These are phyloP conservation scores for Leishmania major DNA, from an alignment of 208 protist genomes.

Conservation along the genomic window DNA sequence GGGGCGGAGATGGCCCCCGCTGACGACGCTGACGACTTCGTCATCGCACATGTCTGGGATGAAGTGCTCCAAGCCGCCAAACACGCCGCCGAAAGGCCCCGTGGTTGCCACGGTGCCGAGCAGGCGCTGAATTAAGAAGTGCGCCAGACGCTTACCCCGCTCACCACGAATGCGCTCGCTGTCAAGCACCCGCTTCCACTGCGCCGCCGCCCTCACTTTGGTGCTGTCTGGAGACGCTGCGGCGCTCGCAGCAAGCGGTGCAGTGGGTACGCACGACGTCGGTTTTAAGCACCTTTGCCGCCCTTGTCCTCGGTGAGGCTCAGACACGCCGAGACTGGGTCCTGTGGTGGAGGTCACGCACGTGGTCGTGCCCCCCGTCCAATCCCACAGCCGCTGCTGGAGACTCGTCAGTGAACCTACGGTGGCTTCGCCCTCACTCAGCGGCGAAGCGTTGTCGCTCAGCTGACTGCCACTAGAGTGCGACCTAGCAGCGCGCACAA, in stretches of 20 bases:
- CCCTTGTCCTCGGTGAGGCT: neutral
- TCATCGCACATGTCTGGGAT: neutral
- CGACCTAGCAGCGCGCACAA: neutral
- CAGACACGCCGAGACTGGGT: neutral
- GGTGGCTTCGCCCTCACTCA: neutral
- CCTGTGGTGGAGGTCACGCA: neutral
- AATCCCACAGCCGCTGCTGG: slow-evolving; percentile 10
- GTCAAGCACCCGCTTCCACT: slow-evolving; percentile 16
- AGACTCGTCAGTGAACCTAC: slow-evolving; percentile 12
- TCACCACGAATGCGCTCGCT: slow-evolving; percentile 16
- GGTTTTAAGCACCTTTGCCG: neutral
- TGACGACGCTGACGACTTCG: neutral
- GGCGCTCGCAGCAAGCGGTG: neutral
- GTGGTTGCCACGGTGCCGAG: neutral
- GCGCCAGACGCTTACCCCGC: slow-evolving; percentile 16
- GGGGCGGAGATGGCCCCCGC: slow-evolving; percentile 22
- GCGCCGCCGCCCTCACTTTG: slow-evolving; percentile 12
- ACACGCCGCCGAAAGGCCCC: neutral
- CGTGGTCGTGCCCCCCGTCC: neutral
- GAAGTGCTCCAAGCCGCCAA: neutral
- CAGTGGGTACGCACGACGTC: neutral
- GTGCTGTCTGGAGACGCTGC: neutral
- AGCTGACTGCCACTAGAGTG: neutral
- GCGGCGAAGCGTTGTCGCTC: neutral
- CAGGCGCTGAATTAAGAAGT: slow-evolving; percentile 17